Conservation (phyloP, 306 rosid genomes). For the Acmispon strigosus region DNA sequence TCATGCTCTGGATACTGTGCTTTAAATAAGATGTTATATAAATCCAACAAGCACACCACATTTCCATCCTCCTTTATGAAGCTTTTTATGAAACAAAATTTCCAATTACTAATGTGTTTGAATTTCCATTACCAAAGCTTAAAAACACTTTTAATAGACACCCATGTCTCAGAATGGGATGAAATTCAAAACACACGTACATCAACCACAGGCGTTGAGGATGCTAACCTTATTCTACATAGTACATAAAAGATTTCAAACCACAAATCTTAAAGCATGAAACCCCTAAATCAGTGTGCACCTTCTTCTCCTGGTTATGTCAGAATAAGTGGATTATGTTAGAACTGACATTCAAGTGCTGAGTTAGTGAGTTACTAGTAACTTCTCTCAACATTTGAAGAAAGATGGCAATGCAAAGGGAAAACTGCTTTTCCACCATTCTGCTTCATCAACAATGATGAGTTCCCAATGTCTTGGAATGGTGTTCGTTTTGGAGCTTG, state of each 20-base stretch:
- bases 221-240: constrained; percentile 11
- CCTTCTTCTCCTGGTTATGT: constrained; percentile 1
- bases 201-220: background rate
- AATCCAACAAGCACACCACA: no score
- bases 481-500: constrained; percentile 37
- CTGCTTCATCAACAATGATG: constrained; percentile 32
- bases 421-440: constrained; percentile 41
- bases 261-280: background rate
- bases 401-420: constrained; percentile 37
- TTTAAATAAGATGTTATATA: no score
- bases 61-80: no score
- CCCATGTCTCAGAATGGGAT: no score
- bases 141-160: no score
- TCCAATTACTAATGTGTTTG: no score
- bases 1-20: no score
- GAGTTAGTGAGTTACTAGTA: background rate
- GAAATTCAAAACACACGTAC: background rate
- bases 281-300: background rate
- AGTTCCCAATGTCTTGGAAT: constrained; percentile 61
- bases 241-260: constrained; percentile 2
- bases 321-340: background rate
- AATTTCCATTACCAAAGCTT: no score
- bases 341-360: background rate
- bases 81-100: no score
- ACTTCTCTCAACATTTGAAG: constrained; percentile 24